phyloP scores from a whole-genome alignment of 2,329 filamentous ascomycete genomes.

The Didymella exigua region DNA sequence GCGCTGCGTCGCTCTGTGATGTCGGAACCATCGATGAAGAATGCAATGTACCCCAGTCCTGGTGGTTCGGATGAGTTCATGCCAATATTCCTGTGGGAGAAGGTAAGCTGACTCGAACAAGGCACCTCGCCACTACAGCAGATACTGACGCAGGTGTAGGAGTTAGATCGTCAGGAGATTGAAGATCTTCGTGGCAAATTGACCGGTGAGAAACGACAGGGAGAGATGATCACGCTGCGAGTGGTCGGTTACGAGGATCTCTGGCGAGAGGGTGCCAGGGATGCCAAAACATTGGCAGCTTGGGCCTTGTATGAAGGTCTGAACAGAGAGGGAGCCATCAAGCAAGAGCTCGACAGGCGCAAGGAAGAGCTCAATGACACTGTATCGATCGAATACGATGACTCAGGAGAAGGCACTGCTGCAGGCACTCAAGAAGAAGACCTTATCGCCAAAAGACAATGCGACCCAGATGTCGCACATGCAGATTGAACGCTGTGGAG shows the following conservation, averaged over 20 bases:
- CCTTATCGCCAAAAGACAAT: too few species aligned
- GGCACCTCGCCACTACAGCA: too few species aligned
- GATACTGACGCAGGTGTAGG: background rate
- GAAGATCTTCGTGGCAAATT: background rate
- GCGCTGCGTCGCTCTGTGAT: background rate
- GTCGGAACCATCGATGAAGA: background rate
- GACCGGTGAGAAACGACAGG: background rate
- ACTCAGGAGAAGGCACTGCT: too few species aligned
- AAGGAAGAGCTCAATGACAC: too few species aligned
- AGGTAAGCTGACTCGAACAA: too few species aligned
- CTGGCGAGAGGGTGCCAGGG: constrained; percentile 56
- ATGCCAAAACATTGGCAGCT: constrained; percentile 61
- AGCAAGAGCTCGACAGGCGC: background rate
- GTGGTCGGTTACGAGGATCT: background rate
- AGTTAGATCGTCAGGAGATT: background rate
- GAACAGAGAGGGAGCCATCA: constrained; percentile 54
- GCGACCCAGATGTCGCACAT: too few species aligned
- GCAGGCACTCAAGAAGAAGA: too few species aligned
- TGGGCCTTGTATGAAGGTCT: constrained; percentile 64
- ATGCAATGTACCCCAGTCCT: background rate
- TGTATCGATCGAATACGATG: too few species aligned
- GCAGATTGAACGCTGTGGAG: too few species aligned
- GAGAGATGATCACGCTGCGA: background rate
- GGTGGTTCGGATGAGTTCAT: background rate
- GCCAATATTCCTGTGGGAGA: background rate